Evolutionary conservation across 2,329 filamentous ascomycete genomes (phyloP).

Genomic region (Taxawa tesnikishii): DNA sequence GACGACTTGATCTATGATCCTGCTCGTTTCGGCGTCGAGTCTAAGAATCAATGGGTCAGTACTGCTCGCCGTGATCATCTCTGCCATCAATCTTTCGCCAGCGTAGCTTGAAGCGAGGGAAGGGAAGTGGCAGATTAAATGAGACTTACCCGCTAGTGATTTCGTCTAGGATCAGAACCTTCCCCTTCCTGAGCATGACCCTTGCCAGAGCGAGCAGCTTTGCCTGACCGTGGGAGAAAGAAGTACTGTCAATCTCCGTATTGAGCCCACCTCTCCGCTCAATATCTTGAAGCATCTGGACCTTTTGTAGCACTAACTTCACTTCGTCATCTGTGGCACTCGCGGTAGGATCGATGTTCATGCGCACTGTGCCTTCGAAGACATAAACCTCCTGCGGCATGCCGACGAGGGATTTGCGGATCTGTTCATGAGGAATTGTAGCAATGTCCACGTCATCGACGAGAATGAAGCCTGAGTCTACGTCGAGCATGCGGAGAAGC

Average conservation of each 20-base stretch:
- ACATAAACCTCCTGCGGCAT: constrained; percentile 42
- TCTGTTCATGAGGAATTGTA: constrained; percentile 26
- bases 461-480: constrained; percentile 27
- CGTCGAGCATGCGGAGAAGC: constrained; percentile 38
- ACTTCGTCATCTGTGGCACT: constrained; percentile 25
- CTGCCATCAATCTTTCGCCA: no score
- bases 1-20: constrained; percentile 1
- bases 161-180: constrained; percentile 26
- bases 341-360: constrained; percentile 34
- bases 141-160: no score
- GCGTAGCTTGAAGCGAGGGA: no score
- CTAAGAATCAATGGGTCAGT: no score
- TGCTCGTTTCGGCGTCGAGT: constrained; percentile 3
- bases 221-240: constrained; percentile 33
- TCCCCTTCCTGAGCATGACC: constrained; percentile 28
- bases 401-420: constrained; percentile 33
- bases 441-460: constrained; percentile 37
- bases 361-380: constrained; percentile 33
- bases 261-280: constrained; percentile 23
- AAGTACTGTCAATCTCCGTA: constrained; percentile 19
- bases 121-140: no score
- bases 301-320: constrained; percentile 29
- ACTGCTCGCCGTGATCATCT: no score
- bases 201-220: constrained; percentile 39
- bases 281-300: constrained; percentile 23